phyloP scores from a whole-genome alignment of 768 basidiomycete genomes.

The Panellus pusillus region DNA sequence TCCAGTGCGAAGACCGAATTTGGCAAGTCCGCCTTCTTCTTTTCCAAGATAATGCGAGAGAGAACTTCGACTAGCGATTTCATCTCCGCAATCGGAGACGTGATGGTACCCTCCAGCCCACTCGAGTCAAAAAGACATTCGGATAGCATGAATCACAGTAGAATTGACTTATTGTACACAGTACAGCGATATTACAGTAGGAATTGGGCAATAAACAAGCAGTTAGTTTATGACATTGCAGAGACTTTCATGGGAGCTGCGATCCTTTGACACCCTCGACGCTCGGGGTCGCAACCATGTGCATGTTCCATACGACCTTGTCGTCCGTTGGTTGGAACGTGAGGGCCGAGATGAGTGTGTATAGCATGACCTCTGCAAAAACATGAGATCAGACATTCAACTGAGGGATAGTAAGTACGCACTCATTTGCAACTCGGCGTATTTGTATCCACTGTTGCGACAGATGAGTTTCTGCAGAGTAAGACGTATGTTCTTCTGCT shows the following conservation, averaged over 20 bases:
- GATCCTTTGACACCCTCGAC: slow-evolving; percentile 10
- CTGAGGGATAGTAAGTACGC: slow-evolving; percentile 1
- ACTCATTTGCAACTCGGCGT: slow-evolving; percentile 36
- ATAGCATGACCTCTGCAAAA: slow-evolving; percentile 16
- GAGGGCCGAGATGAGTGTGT: slow-evolving; percentile 13
- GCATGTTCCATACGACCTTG: slow-evolving; percentile 18
- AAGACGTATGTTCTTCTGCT: neutral
- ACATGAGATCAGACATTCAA: neutral
- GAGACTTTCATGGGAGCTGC: slow-evolving; percentile 13
- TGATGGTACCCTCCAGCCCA: too few relatives aligned
- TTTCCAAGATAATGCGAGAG: too few relatives aligned
- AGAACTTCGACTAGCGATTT: too few relatives aligned
- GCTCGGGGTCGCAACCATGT: slow-evolving; percentile 12
- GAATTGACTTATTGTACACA: too few relatives aligned
- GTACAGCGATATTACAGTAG: neutral
- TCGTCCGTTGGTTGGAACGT: slow-evolving; percentile 8
- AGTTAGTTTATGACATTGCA: neutral
- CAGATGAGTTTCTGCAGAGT: too few relatives aligned
- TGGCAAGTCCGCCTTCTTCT: too few relatives aligned
- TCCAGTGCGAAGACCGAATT: too few relatives aligned
- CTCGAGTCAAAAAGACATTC: too few relatives aligned
- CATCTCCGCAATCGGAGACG: too few relatives aligned
- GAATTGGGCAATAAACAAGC: too few relatives aligned
- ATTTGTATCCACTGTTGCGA: slow-evolving; percentile 31
- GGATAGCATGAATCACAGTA: too few relatives aligned